Evolutionary conservation across 2,329 filamentous ascomycete species (phyloP), one percentile per base, ranked within the genome.

Genomic region (Aspergillus pseudonomiae): DNA sequence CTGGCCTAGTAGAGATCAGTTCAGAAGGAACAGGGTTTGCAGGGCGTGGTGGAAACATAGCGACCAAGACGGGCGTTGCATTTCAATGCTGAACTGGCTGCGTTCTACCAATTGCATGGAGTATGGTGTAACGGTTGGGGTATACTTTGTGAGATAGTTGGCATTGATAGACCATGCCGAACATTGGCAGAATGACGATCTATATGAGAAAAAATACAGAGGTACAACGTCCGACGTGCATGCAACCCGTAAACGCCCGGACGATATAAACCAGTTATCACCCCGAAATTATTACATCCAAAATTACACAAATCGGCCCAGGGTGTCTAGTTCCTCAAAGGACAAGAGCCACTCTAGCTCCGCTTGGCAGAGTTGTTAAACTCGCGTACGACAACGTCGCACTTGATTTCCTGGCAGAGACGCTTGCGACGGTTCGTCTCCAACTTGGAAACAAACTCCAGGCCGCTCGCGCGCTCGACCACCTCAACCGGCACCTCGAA

Each of bases 401-500:
- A 99, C 66, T 84, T 86, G n/a, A 93, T 86, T 75, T 99, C 94
- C 68, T 91, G 84, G 78, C 95, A 99, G 60, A 99, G 82, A 65
- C 90, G 86, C 81, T 89, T 93, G 74, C 92, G 85, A 70, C 94
- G 86, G 73, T 88, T 83, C 2, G 84, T 77, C 6, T 93, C 91
- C 74, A 99, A 80, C 81, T 94, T 91, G 24, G 85, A 84, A 32
- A 92, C 92, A 79, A 99, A 99, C 76, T 97, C 93, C 72, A 99
- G 81, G 5, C 95, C 95, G 68, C 91, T 94, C 2, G 95, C 94
- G 67, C 93, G 86, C 86, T 99, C 95, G 41, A 99, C 89, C 11
- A 90, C 91, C 83, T 98, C 94, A 43, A 99, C 77, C 0, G 95
- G 94, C 30, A 98, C 95, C 83, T 98, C 94, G 74, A 99, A 99